Base-by-base conservation (phyloP, 345 rosid species). In the Syzygium jambos region DNA sequence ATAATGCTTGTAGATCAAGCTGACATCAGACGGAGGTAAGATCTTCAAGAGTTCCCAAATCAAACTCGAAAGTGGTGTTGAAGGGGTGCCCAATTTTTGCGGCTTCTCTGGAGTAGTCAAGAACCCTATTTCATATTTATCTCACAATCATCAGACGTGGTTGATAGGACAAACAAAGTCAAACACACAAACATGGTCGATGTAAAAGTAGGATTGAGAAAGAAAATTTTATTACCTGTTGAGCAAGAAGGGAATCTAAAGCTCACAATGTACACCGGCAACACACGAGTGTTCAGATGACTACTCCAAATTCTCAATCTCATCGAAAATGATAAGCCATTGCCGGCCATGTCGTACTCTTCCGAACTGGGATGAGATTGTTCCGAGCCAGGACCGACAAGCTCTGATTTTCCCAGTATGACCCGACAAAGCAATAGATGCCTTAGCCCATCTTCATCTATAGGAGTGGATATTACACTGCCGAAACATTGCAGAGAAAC, bases 391-490 rank as follows among this genome's bases (percentile, higher is more conserved):
- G 94, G 93, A 78, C 46, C 91, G 59, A 96, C 93, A 41, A 89
- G 87, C 93, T 98, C 97, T 49, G 92, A n/a, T 73, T 93, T 95
- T 25, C 99, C 98, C 55, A 96, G 87, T 85, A 95, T 85, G 46
- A 98, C 92, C 51, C 96, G 96, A 82, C 97, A 98, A n/a, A 98
- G 93, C 88, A 96, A 59, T 89, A 98, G 63, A 93, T 96, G 93
- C 65, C 96, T 92, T 41, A 91, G 49, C 61, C 97, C 99, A 87
- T 95, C 93, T 51, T 88, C 57, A 84, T 94, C 98, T 46, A 65
- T 57, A 34, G 52, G 68, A 38, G 93, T 89, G 13, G 88, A 91
- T 89, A 89, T 94, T 83, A 95, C 86, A 89, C 99, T 97, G 11
- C 41, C 41, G 88, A 53, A 63, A 55, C 63, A n/a, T 16, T 34